Evolutionary conservation across 768 basidiomycete genomes (phyloP), one percentile per base, ranked within the genome.

Genomic region (Boletus subparvulus): DNA sequence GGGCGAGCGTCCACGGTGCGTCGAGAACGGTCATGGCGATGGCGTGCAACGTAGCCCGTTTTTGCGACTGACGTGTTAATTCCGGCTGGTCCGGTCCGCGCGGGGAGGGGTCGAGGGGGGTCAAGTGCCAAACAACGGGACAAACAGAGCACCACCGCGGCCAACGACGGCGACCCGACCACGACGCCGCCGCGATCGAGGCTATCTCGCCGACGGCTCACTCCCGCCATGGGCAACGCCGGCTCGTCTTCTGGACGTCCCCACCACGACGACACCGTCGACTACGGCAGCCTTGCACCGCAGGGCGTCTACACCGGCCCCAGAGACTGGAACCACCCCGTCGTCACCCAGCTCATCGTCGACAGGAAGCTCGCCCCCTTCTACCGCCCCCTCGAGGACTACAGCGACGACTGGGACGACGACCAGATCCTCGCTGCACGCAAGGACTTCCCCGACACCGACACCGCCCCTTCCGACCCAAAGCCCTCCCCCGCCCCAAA

Each of bases 331-430:
- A 94, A 93, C 69, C 90, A 94, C 63, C 72, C 83, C 52, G 76
- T 91, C 57, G 94, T 96, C 60, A 86, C 89, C 58, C 87, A 91
- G 73, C 83, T 96, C 68, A 94, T 99, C 71, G 77, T 87, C 65
- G 87, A 91, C 63, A 86, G 92, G 70, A 87, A 83, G 66, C 83
- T 99, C 41, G 94, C 95, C 1, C 97, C 97, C 1, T 98, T 98
- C 75, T 98, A 98, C 72, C 84, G 94, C 36, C 96, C 97, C 13
- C 79, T 99, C 43, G 94, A 97, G 69, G 96, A 98, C 61, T 97
- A 90, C 69, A 86, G 89, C 33, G 87, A 90, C 14, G 81, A 83
- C 42, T 98, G 93, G 93, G 87, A 90, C 59, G 88, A 92, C 64
- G 92, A 92, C 50, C 87, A 86, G 69, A 87, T 98, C 58, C 82